Base-by-base conservation (phyloP, 495 filamentous ascomycete genomes). In the Neurospora sp. region DNA sequence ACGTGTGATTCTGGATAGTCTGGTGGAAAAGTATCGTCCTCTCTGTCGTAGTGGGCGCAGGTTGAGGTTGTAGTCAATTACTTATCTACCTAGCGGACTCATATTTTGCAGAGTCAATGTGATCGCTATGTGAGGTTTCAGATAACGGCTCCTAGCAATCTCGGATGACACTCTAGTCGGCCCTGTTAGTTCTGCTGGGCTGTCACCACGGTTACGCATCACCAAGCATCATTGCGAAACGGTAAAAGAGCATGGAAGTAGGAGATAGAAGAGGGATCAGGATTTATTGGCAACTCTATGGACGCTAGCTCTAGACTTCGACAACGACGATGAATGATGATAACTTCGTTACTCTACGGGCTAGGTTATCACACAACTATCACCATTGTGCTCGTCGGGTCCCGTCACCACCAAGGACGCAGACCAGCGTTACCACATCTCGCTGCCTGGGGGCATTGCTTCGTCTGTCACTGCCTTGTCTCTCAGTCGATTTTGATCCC, bases 1-100 rank as follows among this genome's bases (percentile, higher is more conserved):
- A 53, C 9, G 4, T 12, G 45, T 53, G 45, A 9, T 22, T 0
- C 0, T 53, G 20, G 20, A 12, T 22, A 2, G 20, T 53, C 0
- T 53, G 45, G 20, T 22, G 5, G 4, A 53, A 22, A 4, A 53
- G 20, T 47, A 0, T 20, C 44, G 45, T 53, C 20, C 4, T 27
- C 9, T 0, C 45, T 53, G 20, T 22, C 4, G 10, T 22, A 0
- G 0, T 53, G 45, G 0, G 45, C 4, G 4, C 20, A 2, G 1
- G 6, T 1, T 53, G 9, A 22, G 4, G 9, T 53, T 53, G 4
- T n/a, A 8, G 42, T 45, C 42, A 3, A 4, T 45, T 3, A 45
- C 45, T 53, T 12, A 47, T 10, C 0, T 0, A 8, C 3, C 44
- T 20, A 9, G n/a, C n/a, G 3, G n/a, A 1, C 45, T 53, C 20